A percentile compares a stretch with the other conserved stretches of the same genome.
These are phyloP conservation scores for Sindora glabra DNA, from an alignment of 306 rosid species.

Conservation along the genomic window DNA sequence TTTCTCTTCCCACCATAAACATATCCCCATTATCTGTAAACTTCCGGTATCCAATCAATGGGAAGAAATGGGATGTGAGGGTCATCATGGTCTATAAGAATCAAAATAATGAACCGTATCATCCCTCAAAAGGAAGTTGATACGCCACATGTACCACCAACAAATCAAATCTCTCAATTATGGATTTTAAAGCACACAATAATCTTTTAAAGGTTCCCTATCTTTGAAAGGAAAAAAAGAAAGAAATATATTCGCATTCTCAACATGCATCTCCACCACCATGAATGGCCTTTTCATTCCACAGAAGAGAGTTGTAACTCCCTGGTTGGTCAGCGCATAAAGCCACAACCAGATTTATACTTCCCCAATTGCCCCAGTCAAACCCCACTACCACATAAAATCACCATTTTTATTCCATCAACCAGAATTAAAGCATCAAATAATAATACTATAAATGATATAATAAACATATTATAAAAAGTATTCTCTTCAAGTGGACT, in stretches of 20 bases:
- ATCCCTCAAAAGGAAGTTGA: conserved; percentile 10
- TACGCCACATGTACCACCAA: conserved; percentile 1
- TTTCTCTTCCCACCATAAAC: neutral
- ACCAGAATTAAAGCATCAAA: conserved; percentile 13
- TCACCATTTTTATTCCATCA: conserved; percentile 6
- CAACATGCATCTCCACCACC: neutral
- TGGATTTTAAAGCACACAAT: conserved; percentile 15
- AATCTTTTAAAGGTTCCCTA: conserved; percentile 6
- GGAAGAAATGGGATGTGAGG: neutral
- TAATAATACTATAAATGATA: neutral
- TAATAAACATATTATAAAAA: neutral
- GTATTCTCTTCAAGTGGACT: conserved; percentile 16
- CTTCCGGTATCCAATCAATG: neutral
- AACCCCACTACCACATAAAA: conserved; percentile 17
- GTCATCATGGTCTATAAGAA: conserved; percentile 7
- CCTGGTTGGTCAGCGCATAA: conserved; percentile 14
- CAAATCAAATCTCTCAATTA: conserved; percentile 8
- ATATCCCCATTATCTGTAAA: neutral
- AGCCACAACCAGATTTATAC: conserved; percentile 17
- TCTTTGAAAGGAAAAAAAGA: neutral
- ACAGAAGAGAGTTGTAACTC: conserved; percentile 10
- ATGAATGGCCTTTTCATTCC: neutral
- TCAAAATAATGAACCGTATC: neutral
- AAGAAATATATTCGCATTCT: neutral
- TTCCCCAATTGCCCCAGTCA: conserved; percentile 18